A percentile compares a stretch with the other conserved stretches of the same genome.
These are phyloP conservation scores for Fusarium newnesense DNA, from an alignment of 2,329 filamentous ascomycete genomes.

Conservation along the genomic window DNA sequence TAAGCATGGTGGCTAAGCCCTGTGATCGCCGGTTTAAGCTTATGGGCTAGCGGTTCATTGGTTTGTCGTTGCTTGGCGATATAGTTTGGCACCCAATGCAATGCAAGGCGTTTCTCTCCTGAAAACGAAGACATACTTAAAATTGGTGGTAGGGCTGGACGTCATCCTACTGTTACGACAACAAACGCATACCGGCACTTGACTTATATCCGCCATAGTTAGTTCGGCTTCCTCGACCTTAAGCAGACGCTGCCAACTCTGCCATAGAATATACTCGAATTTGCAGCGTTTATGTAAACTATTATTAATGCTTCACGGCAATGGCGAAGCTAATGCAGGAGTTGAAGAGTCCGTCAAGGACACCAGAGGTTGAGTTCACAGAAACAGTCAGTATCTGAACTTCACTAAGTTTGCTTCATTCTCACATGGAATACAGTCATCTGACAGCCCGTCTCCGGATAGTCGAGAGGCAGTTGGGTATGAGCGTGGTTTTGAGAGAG, in stretches of 20 bases:
- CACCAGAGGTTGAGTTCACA: neutral
- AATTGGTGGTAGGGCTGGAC: neutral
- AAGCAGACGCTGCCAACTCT: neutral
- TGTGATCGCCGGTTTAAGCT: neutral
- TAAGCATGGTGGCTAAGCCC: slow-evolving; percentile 1
- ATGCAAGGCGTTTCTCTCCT: neutral
- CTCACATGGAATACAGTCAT: neutral
- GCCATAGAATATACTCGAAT: neutral
- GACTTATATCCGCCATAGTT: neutral
- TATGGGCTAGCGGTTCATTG: neutral
- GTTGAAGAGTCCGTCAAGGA: neutral
- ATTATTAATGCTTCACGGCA: neutral
- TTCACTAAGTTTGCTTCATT: neutral
- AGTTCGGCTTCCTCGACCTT: neutral
- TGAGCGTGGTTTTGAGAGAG: slow-evolving; percentile 11
- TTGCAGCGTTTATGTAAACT: neutral
- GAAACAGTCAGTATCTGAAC: slow-evolving; percentile 9
- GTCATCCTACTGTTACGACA: neutral
- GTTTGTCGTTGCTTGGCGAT: neutral
- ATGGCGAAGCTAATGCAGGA: slow-evolving; percentile 13
- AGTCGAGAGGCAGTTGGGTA: neutral
- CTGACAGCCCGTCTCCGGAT: neutral
- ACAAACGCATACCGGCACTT: neutral
- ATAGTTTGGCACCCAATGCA: neutral
- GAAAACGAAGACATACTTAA: no score